Evolutionary conservation across 345 rosid genomes (phyloP).

Genomic region (Pistacia vera): DNA sequence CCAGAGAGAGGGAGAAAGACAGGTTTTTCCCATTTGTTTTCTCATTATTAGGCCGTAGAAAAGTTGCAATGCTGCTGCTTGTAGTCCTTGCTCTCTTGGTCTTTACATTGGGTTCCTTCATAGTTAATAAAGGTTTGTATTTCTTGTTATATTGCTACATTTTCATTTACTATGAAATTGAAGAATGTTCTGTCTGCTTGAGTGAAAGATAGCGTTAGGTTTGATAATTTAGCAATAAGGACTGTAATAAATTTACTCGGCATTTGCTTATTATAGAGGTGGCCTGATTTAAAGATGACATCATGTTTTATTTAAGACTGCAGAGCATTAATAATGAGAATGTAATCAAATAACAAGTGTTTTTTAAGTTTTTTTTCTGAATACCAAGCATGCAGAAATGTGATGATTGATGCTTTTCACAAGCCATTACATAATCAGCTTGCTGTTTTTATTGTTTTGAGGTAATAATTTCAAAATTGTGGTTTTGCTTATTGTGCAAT

Average conservation of each 20-base stretch:
- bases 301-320: not conserved
- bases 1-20: constrained; percentile 87
- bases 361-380: not conserved
- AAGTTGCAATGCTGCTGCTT: constrained; percentile 72
- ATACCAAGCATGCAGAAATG: not conserved
- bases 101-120: constrained; percentile 66
- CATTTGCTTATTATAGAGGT: not conserved
- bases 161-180: not conserved
- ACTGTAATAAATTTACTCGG: not conserved
- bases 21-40: constrained; percentile 51
- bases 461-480: constrained; percentile 8
- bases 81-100: constrained; percentile 64
- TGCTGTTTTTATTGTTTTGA: constrained; percentile 8
- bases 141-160: not conserved
- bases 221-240: not conserved
- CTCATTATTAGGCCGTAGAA: constrained; percentile 56
- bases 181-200: not conserved
- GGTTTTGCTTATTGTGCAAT: constrained; percentile 10
- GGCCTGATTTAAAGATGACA: not conserved
- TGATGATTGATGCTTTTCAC: not conserved
- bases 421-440: not conserved
- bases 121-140: constrained; percentile 64
- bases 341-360: not conserved
- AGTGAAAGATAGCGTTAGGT: not conserved
- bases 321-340: not conserved